phyloP scores from a whole-genome alignment of 2,329 filamentous ascomycete genomes.

The Drechslerella coelobrocha region DNA sequence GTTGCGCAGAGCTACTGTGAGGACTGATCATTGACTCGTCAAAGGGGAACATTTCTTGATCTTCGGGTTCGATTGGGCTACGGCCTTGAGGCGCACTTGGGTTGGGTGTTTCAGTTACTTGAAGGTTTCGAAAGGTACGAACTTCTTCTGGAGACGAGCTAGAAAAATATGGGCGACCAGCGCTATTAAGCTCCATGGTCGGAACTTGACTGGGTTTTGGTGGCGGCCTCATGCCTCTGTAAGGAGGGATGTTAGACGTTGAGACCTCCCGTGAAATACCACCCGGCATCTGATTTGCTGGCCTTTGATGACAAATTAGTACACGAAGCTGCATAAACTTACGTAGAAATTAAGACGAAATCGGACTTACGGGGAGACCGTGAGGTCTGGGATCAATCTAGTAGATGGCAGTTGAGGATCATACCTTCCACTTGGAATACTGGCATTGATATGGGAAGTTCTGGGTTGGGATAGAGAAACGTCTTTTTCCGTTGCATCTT shows the following conservation, averaged over 20 bases:
- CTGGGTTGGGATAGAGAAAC: not conserved
- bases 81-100: not conserved
- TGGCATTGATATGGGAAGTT: not conserved
- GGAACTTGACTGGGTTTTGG: not conserved
- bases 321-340: not conserved
- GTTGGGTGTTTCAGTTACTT: constrained; percentile 24
- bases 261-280: not conserved
- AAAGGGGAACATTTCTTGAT: constrained; percentile 27
- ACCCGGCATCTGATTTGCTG: constrained; percentile 8
- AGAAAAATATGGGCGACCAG: constrained; percentile 7
- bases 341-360: not conserved
- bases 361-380: constrained; percentile 38
- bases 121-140: constrained; percentile 20
- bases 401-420: not conserved
- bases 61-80: constrained; percentile 20
- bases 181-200: not conserved
- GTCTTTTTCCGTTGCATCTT: not conserved
- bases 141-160: constrained; percentile 30
- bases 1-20: not conserved
- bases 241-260: not conserved
- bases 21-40: constrained; percentile 4
- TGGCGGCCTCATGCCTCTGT: constrained; percentile 24
- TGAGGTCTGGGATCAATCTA: constrained; percentile 23
- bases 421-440: not conserved
- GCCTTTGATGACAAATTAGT: constrained; percentile 8